Evolutionary conservation across 768 basidiomycete genomes (phyloP).

Genomic region (Mycena leptocephala): DNA sequence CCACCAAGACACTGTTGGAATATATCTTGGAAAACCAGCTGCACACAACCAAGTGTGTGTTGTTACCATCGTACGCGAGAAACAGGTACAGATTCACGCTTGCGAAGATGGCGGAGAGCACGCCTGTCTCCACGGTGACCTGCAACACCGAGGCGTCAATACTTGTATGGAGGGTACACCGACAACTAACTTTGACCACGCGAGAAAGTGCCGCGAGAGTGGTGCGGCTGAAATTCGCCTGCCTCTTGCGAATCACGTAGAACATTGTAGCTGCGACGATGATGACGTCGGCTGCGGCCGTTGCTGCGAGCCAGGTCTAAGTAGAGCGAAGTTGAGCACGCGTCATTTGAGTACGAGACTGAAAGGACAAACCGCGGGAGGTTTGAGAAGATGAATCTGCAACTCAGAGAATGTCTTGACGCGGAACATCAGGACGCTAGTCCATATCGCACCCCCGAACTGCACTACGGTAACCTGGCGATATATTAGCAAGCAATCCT

Average conservation of each 20-base stretch:
- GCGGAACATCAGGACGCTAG: neutral
- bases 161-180: neutral
- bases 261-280: neutral
- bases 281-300: neutral
- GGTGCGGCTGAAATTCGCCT: neutral
- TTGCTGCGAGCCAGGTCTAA: slow-evolving; percentile 8
- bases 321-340: neutral
- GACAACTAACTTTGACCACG: neutral
- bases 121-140: no score
- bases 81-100: neutral
- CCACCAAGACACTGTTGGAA: slow-evolving; percentile 27
- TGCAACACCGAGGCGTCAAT: neutral
- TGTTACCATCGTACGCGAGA: neutral
- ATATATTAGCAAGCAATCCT: neutral
- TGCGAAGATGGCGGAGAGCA: neutral
- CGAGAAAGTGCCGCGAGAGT: neutral
- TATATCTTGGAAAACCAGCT: slow-evolving; percentile 17
- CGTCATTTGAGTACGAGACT: neutral
- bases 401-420: neutral
- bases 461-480: neutral
- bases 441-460: slow-evolving; percentile 13
- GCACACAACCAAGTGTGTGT: slow-evolving; percentile 8
- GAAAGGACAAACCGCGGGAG: slow-evolving; percentile 1
- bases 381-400: neutral
- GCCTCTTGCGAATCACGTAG: neutral